Conservation (phyloP, 1,284 basidiomycete genomes). For the Fomitiporia mediterranea region DNA sequence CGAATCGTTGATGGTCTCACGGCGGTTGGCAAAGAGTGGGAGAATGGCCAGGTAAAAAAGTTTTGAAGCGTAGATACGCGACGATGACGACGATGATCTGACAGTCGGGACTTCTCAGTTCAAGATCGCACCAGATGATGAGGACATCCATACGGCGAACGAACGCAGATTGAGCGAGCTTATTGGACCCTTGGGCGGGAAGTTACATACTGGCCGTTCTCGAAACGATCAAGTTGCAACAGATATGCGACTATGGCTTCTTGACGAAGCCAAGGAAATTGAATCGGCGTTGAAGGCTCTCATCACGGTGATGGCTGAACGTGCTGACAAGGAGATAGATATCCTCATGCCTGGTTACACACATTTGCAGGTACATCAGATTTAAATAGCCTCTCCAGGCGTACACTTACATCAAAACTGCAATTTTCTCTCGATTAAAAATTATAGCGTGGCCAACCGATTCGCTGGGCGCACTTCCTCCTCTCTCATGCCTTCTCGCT, state of each 20-base stretch:
- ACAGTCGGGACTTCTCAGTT: conserved; percentile 47
- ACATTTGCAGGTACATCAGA: conserved; percentile 76
- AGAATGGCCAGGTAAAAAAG: conserved; percentile 53
- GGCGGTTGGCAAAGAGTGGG: conserved; percentile 84
- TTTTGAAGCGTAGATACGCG: background rate
- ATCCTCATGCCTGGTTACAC: conserved; percentile 95
- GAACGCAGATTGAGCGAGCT: conserved; percentile 92
- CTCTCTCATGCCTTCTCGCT: conserved; percentile 95
- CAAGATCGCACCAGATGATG: conserved; percentile 74
- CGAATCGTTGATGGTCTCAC: conserved; percentile 79
- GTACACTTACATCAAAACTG: background rate
- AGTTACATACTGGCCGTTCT: conserved; percentile 93
- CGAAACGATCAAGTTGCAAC: conserved; percentile 98
- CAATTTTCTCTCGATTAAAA: background rate
- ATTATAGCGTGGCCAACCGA: conserved; percentile 87
- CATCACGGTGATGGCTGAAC: conserved; percentile 83
- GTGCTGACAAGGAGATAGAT: conserved; percentile 90
- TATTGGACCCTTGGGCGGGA: conserved; percentile 87
- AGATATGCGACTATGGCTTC: conserved; percentile 94
- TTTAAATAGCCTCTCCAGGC: background rate
- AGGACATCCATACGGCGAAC: conserved; percentile 99
- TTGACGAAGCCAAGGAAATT: conserved; percentile 74
- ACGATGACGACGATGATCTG: background rate
- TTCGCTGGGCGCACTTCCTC: conserved; percentile 96
- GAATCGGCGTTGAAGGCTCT: conserved; percentile 74